phyloP scores from a whole-genome alignment of 2,329 filamentous ascomycete genomes.

The Curvularia eragrostidis region DNA sequence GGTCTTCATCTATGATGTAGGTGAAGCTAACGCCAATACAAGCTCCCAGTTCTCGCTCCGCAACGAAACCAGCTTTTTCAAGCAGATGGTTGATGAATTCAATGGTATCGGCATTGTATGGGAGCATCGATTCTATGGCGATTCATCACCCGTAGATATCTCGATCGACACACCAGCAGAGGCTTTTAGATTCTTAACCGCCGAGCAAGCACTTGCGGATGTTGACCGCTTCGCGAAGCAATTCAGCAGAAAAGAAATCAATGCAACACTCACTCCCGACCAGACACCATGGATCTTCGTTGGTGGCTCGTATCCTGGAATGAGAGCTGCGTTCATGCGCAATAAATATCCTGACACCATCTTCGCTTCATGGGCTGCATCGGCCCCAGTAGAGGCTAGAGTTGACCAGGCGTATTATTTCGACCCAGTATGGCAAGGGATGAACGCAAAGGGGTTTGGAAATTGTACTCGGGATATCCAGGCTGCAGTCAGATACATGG shows the following conservation, averaged over 20 bases:
- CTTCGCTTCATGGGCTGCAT: constrained; percentile 47
- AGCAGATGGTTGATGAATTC: constrained; percentile 46
- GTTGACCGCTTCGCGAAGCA: constrained; percentile 50
- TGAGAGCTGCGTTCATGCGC: constrained; percentile 51
- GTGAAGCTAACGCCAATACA: constrained; percentile 29
- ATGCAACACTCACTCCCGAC: constrained; percentile 44
- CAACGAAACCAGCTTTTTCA: constrained; percentile 42
- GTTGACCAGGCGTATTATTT: constrained; percentile 60
- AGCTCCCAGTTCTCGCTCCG: not conserved
- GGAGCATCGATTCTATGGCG: constrained; percentile 54
- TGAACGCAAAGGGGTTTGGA: constrained; percentile 51
- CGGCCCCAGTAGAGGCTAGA: constrained; percentile 54
- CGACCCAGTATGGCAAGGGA: constrained; percentile 57
- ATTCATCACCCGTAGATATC: constrained; percentile 47
- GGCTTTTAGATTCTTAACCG: constrained; percentile 48
- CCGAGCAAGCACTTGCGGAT: constrained; percentile 53
- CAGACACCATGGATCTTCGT: constrained; percentile 51
- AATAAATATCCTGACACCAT: constrained; percentile 50
- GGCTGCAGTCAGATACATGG: constrained; percentile 58
- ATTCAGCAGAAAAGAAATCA: constrained; percentile 48
- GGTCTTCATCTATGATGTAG: constrained; percentile 50
- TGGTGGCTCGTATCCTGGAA: constrained; percentile 49
- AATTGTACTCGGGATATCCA: constrained; percentile 61
- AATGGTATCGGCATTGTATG: constrained; percentile 50
- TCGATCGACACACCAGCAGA: constrained; percentile 43